Conservation (phyloP, 2,329 filamentous ascomycete species). For the Colletotrichum trifolii region DNA sequence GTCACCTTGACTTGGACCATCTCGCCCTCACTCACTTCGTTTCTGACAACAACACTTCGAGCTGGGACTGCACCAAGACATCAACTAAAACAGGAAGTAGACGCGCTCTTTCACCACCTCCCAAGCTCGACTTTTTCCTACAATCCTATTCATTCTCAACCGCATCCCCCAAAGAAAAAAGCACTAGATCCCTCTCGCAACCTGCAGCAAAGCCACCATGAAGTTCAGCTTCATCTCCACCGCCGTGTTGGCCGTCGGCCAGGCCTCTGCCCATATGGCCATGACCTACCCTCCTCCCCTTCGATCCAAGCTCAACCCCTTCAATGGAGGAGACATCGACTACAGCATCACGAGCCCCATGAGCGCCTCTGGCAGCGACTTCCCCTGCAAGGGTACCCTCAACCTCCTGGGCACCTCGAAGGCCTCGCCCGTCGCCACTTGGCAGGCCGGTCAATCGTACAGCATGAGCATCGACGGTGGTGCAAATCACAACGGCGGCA, state of each 20-base stretch:
- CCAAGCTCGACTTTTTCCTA: background rate
- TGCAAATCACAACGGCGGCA: conserved; percentile 75
- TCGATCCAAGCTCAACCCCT: conserved; percentile 63
- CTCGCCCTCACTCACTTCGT: conserved; percentile 31
- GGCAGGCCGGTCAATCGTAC: conserved; percentile 70
- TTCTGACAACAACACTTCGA: conserved; percentile 12
- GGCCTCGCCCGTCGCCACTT: conserved; percentile 68
- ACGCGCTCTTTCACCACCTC: conserved; percentile 24
- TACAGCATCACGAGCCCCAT: conserved; percentile 80
- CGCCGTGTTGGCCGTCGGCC: conserved; percentile 51
- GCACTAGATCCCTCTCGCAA: background rate
- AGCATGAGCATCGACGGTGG: conserved; percentile 73
- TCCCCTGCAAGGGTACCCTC: conserved; percentile 78
- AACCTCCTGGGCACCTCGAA: conserved; percentile 58
- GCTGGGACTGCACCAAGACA: conserved; percentile 13
- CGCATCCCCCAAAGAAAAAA: background rate
- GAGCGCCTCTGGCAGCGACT: conserved; percentile 69
- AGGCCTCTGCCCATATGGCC: conserved; percentile 66
- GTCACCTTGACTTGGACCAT: conserved; percentile 31
- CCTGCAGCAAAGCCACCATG: conserved; percentile 46
- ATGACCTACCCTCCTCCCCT: conserved; percentile 65
- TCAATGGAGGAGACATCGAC: conserved; percentile 63
- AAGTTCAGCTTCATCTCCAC: conserved; percentile 46
- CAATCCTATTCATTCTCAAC: background rate
- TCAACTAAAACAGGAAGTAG: conserved; percentile 28